phyloP scores from a whole-genome alignment of 1,139 yeast genomes.

The Wickerhamomyces sp. region DNA sequence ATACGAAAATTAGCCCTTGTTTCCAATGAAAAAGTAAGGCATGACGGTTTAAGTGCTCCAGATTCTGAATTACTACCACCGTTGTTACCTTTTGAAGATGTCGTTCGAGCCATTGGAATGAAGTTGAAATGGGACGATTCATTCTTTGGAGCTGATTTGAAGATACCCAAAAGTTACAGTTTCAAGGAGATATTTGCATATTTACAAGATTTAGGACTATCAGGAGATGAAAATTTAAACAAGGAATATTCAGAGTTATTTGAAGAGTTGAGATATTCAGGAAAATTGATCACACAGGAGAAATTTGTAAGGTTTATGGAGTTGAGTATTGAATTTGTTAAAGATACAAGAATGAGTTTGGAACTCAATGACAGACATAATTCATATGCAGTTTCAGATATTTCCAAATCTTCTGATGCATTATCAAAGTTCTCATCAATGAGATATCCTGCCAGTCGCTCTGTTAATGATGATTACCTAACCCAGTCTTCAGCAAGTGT shows the following conservation, averaged over 20 bases:
- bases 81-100: slow-evolving; percentile 58
- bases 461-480: too few species aligned
- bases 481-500: not conserved
- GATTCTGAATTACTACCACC: slow-evolving; percentile 48
- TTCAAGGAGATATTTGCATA: slow-evolving; percentile 39
- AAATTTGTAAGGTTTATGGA: slow-evolving; percentile 62
- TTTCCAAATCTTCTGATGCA: slow-evolving; percentile 10
- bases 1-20: slow-evolving; percentile 52
- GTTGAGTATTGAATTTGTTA: slow-evolving; percentile 28
- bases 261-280: slow-evolving; percentile 68
- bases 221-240: slow-evolving; percentile 22
- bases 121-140: slow-evolving; percentile 41
- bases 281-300: slow-evolving; percentile 50
- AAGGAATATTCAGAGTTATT: slow-evolving; percentile 48
- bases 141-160: slow-evolving; percentile 32
- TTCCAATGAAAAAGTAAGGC: slow-evolving; percentile 39
- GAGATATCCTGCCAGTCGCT: not conserved
- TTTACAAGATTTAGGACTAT: slow-evolving; percentile 19
- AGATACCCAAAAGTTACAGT: slow-evolving; percentile 40
- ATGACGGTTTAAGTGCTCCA: slow-evolving; percentile 55
- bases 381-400: slow-evolving; percentile 6
- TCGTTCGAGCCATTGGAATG: slow-evolving; percentile 51
- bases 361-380: not conserved
- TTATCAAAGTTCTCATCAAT: slow-evolving; percentile 7
- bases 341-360: slow-evolving; percentile 8